Conservation (phyloP, 164 flowering plant genomes). For the Echeveria elegans region DNA sequence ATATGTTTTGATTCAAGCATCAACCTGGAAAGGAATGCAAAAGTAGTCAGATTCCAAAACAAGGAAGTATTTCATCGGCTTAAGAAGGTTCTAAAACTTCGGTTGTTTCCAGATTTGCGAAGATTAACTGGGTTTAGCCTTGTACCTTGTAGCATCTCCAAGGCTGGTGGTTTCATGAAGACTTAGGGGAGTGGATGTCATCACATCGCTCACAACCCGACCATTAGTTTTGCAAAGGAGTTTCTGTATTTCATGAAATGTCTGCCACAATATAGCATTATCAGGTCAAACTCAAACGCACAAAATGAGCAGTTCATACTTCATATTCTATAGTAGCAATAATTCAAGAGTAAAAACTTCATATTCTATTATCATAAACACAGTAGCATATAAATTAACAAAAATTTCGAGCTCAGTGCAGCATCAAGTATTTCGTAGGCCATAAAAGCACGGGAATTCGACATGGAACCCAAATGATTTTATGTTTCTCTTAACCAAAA, state of each 20-base stretch:
- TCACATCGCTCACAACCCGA: conserved; percentile 1
- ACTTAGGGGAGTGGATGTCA: conserved; percentile 1
- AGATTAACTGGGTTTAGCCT: not conserved
- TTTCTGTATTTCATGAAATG: conserved; percentile 1
- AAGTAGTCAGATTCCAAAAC: not conserved
- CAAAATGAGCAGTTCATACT: not conserved
- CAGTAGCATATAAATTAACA: too few species aligned
- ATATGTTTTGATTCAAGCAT: not conserved
- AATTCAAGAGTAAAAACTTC: too few species aligned
- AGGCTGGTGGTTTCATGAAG: conserved; percentile 5
- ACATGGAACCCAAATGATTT: too few species aligned
- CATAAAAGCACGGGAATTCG: too few species aligned
- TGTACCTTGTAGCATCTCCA: conserved; percentile 1
- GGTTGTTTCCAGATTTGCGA: not conserved
- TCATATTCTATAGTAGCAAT: too few species aligned
- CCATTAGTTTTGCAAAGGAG: not conserved
- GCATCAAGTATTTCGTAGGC: too few species aligned
- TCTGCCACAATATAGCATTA: not conserved
- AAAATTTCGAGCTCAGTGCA: too few species aligned
- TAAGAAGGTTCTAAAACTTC: too few species aligned
- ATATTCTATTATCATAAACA: too few species aligned
- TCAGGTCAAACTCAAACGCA: too few species aligned
- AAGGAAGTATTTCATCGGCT: too few species aligned
- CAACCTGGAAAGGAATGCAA: not conserved
- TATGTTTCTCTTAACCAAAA: too few species aligned